These are phyloP conservation scores for Daedalea quercina DNA, from an alignment of 768 basidiomycete species.

Conservation along the genomic window DNA sequence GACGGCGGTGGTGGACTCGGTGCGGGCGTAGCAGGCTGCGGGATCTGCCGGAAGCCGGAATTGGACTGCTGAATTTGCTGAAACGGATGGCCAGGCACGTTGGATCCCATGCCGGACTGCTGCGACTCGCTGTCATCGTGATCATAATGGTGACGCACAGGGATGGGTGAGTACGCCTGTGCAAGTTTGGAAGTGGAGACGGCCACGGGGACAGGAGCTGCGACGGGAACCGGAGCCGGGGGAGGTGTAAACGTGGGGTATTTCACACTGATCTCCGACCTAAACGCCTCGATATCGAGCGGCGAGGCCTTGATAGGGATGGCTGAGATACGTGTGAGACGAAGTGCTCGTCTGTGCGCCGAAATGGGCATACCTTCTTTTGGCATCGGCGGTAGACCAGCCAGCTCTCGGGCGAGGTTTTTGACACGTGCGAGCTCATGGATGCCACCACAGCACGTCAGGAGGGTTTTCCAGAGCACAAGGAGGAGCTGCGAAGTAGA, in stretches of 20 bases:
- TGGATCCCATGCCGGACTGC: conserved; percentile 33
- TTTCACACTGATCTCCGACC: conserved; percentile 87
- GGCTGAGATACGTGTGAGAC: conserved; percentile 24
- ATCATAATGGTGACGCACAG: conserved; percentile 91
- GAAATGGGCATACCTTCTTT: conserved; percentile 34
- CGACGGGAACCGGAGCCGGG: conserved; percentile 20
- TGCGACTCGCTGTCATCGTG: conserved; percentile 63
- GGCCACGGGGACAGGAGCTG: conserved; percentile 19
- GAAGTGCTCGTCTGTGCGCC: conserved; percentile 1
- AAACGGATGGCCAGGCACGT: conserved; percentile 25
- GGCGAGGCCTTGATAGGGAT: conserved; percentile 85
- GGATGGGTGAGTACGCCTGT: conserved; percentile 89
- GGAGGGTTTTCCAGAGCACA: conserved; percentile 88
- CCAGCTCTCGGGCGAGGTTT: conserved; percentile 77
- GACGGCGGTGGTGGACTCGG: conserved; percentile 72
- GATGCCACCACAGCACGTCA: conserved; percentile 90
- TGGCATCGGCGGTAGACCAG: conserved; percentile 56
- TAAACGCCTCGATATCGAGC: conserved; percentile 83
- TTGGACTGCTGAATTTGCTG: conserved; percentile 29
- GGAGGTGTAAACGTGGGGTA: conserved; percentile 89
- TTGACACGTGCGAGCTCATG: conserved; percentile 82
- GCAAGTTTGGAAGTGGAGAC: conserved; percentile 63
- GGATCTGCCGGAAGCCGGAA: conserved; percentile 35
- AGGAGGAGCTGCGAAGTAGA: conserved; percentile 62
- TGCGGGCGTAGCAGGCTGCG: conserved; percentile 83